A percentile compares a stretch with the other conserved stretches of the same genome.
Evolutionary conservation across 768 basidiomycete species (phyloP).

Genomic region (Cystobasidium onofrii): DNA sequence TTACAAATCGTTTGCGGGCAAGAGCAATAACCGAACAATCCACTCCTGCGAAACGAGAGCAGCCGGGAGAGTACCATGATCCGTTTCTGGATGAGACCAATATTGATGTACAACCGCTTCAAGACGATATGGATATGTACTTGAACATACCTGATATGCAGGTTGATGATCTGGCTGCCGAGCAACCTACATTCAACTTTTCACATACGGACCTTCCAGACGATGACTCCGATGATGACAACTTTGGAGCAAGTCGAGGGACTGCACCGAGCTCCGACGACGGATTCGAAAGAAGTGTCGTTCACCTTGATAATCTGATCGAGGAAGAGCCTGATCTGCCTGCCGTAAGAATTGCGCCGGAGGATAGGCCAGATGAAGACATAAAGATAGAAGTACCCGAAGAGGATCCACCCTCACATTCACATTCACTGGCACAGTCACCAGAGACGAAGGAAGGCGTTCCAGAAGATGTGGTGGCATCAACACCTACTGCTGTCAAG

Average conservation of each 20-base stretch:
- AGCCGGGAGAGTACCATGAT: not conserved
- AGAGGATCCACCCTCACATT: not conserved
- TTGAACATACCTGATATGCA: not conserved
- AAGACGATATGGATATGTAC: not conserved
- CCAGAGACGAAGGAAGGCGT: not conserved
- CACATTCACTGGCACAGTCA: not conserved
- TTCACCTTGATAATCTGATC: not conserved
- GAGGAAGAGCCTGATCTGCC: not conserved
- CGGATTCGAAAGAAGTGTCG: slow-evolving; percentile 21
- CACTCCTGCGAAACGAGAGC: not conserved
- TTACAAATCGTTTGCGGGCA: not conserved
- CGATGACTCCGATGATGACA: not conserved
- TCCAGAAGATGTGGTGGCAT: not conserved
- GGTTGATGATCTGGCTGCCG: not conserved
- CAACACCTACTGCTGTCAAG: no score
- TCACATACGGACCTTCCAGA: not conserved
- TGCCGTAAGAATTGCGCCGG: not conserved
- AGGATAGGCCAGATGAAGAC: not conserved
- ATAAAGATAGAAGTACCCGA: not conserved
- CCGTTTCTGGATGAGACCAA: not conserved
- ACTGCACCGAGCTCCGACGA: not conserved
- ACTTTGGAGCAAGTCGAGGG: not conserved
- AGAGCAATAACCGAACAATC: not conserved
- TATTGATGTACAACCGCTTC: not conserved
- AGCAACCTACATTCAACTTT: not conserved